These are phyloP conservation scores for Mycena pura DNA, from an alignment of 768 basidiomycete species.

Conservation along the genomic window DNA sequence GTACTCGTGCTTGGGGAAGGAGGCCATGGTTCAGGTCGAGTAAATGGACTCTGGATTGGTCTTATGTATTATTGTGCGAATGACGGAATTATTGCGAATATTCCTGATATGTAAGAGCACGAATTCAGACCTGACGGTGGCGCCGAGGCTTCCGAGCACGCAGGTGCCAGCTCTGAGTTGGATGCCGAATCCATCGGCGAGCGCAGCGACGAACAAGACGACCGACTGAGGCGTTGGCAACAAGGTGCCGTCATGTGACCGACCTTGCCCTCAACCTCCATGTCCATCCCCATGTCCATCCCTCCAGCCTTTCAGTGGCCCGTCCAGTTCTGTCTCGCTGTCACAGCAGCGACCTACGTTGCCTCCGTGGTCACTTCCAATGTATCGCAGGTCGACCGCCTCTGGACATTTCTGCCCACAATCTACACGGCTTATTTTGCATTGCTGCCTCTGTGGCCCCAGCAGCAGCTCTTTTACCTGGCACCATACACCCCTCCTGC, in stretches of 20 bases:
- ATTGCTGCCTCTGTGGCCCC: slow-evolving; percentile 68
- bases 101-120: neutral
- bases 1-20: slow-evolving; percentile 29
- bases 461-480: slow-evolving; percentile 47
- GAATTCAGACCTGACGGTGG: neutral
- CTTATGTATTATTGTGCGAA: neutral
- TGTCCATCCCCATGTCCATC: slow-evolving; percentile 2
- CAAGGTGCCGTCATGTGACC: no score
- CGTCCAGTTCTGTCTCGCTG: slow-evolving; percentile 60
- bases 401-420: slow-evolving; percentile 81
- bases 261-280: neutral
- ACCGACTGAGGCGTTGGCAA: no score
- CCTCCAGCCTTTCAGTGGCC: slow-evolving; percentile 63
- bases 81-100: neutral
- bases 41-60: neutral
- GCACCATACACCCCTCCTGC: slow-evolving; percentile 63
- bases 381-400: slow-evolving; percentile 86
- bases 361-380: slow-evolving; percentile 75
- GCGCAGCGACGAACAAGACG: no score
- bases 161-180: no score
- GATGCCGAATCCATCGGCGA: no score
- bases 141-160: no score
- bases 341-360: slow-evolving; percentile 58
- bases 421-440: slow-evolving; percentile 87
- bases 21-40: slow-evolving; percentile 37